phyloP scores from a whole-genome alignment of 202 grass and related monocot genomes.

The Thinopyrum obtusiflorum region DNA sequence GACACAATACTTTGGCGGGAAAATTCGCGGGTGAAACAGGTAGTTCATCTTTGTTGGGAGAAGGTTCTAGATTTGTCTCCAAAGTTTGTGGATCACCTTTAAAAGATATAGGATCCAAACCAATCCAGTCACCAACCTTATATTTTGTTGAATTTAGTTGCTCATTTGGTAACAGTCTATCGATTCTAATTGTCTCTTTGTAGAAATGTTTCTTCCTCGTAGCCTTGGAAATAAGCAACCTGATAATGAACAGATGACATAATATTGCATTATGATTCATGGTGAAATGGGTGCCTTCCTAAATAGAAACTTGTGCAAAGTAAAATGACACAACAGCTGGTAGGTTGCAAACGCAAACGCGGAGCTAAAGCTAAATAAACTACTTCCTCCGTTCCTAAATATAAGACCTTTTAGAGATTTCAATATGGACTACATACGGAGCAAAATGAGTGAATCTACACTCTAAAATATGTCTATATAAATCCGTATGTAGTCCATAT shows the following conservation, averaged over 20 bases:
- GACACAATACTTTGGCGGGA: constrained; percentile 18
- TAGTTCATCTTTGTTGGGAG: constrained; percentile 24
- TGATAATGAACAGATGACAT: constrained; percentile 24
- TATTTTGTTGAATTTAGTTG: constrained; percentile 29
- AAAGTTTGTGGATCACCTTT: constrained; percentile 53
- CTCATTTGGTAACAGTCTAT: constrained; percentile 57
- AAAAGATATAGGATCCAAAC: constrained; percentile 19
- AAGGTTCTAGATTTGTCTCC: constrained; percentile 40
- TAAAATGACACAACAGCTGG: constrained; percentile 4
- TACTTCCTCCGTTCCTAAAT: too few relatives aligned
- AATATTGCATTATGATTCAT: constrained; percentile 5
- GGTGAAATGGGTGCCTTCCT: background rate
- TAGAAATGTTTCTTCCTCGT: constrained; percentile 20
- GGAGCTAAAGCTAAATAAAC: background rate
- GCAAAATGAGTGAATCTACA: too few relatives aligned
- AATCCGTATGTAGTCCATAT: too few relatives aligned
- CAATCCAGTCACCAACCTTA: constrained; percentile 56
- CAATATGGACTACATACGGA: too few relatives aligned
- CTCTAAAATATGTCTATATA: too few relatives aligned
- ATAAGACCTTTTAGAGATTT: too few relatives aligned
- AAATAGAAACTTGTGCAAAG: background rate
- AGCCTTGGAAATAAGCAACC: constrained; percentile 56
- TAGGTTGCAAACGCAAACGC: background rate
- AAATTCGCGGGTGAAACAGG: constrained; percentile 38
- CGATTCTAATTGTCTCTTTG: constrained; percentile 1